Base-by-base conservation (phyloP, 1,284 basidiomycete genomes). In the Cryptococcus floricola region DNA sequence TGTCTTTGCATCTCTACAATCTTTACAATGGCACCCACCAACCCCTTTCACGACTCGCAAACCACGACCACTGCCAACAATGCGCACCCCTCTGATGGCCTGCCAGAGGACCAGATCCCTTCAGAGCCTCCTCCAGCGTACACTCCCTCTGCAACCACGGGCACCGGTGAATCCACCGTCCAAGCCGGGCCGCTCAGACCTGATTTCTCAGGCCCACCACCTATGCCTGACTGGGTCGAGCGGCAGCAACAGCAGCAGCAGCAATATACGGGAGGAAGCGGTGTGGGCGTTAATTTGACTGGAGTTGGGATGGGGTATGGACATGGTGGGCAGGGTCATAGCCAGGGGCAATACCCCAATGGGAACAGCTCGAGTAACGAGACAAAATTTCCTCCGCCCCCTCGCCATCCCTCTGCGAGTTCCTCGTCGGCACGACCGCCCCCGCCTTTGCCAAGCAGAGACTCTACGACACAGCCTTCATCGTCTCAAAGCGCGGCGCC, bases 181-280 rank as follows among this genome's bases (percentile, higher is more conserved):
- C 54, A 59, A 6, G 50, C 65, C 4, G 75, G 75, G 9, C 75
- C 75, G 8, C 27, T 50, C 16, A 57, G 66, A 4, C 69, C 72
- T 65, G 73, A 75, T 54, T 77, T 75, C 48, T 70, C 67, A 0
- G 75, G 75, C 14, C 74, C 75, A 6, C 75, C 75, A 14, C 75
- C 73, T 3, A 54, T 74, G 53, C 70, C 74, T 5, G 67, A 74
- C 28, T 59, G 68, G n/a, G 42, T 67, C 12, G 48, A 42, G 39
- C 8, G 48, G 42, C 28, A 60, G 54, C 19, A 41, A 16, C 31
- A 34, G 31, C 31, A 34, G 31, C 31, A 34, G 31, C 31, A 34
- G 10, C 31, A 34, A 34, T 34, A 34, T 34, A 34, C 31, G 31
- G 31, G 31, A 10, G 31, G 31, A 6, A 44, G 16, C 12, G 39